These are phyloP conservation scores for Xylona heveae DNA, from an alignment of 495 filamentous ascomycete genomes.

Conservation along the genomic window DNA sequence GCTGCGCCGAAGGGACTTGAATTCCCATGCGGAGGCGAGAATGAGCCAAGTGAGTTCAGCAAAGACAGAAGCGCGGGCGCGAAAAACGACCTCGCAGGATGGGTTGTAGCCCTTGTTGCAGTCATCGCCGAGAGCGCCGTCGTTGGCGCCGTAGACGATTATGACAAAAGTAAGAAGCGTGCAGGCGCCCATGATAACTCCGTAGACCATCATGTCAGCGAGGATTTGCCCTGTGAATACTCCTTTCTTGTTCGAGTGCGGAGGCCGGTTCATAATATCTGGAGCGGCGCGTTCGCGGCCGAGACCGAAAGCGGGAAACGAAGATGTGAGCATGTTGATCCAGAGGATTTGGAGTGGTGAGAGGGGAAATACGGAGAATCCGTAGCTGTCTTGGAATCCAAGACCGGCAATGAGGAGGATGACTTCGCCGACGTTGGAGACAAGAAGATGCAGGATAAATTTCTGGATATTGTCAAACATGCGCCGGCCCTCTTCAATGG, in stretches of 20 bases:
- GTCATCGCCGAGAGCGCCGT: slow-evolving; percentile 35
- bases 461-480: slow-evolving; percentile 73
- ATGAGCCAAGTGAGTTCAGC: slow-evolving; percentile 55
- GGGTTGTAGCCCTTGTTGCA: slow-evolving; percentile 39
- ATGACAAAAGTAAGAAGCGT: slow-evolving; percentile 48
- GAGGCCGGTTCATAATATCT: slow-evolving; percentile 50
- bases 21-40: slow-evolving; percentile 55
- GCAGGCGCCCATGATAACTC: slow-evolving; percentile 41
- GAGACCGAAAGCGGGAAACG: slow-evolving; percentile 53
- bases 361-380: slow-evolving; percentile 52
- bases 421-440: slow-evolving; percentile 56
- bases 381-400: slow-evolving; percentile 40
- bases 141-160: slow-evolving; percentile 41
- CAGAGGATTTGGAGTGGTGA: slow-evolving; percentile 56
- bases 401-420: slow-evolving; percentile 49
- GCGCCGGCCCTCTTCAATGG: slow-evolving; percentile 48
- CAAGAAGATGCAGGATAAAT: slow-evolving; percentile 54
- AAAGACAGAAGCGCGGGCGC: slow-evolving; percentile 57
- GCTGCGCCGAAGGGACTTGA: slow-evolving; percentile 46
- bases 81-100: slow-evolving; percentile 42
- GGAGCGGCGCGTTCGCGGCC: slow-evolving; percentile 44
- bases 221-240: slow-evolving; percentile 53
- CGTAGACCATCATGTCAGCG: slow-evolving; percentile 54
- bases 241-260: slow-evolving; percentile 40
- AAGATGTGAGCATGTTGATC: slow-evolving; percentile 62